Percentiles rank a stretch among this genome's conserved stretches.
phyloP scores from a whole-genome alignment of 2,329 filamentous ascomycete species.

The Berkeleyomyces basicola region DNA sequence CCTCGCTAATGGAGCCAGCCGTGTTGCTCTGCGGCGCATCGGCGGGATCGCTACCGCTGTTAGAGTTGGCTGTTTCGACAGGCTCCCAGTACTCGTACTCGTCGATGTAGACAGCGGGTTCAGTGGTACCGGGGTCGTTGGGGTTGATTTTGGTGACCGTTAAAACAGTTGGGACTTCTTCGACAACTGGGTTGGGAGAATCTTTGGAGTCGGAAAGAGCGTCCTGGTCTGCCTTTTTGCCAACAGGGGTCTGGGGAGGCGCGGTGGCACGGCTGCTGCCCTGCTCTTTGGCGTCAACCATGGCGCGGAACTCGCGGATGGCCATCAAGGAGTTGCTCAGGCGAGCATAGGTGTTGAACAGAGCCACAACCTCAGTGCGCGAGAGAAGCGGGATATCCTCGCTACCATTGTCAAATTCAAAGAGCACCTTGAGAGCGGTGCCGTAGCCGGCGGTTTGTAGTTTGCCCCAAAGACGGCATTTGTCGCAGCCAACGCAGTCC shows the following conservation, averaged over 20 bases:
- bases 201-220: neutral
- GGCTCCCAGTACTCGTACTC: slow-evolving; percentile 8
- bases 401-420: slow-evolving; percentile 65
- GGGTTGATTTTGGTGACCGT: neutral
- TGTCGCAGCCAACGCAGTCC: slow-evolving; percentile 98
- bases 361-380: slow-evolving; percentile 79
- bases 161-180: neutral
- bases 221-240: neutral
- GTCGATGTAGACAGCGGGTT: slow-evolving; percentile 1
- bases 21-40: slow-evolving; percentile 16
- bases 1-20: neutral
- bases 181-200: neutral
- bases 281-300: slow-evolving; percentile 27
- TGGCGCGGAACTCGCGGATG: slow-evolving; percentile 51
- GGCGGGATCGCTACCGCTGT: slow-evolving; percentile 15
- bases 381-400: slow-evolving; percentile 55
- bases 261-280: slow-evolving; percentile 14
- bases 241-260: neutral
- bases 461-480: slow-evolving; percentile 96
- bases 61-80: slow-evolving; percentile 4
- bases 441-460: slow-evolving; percentile 90
- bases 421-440: slow-evolving; percentile 85
- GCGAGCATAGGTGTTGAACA: slow-evolving; percentile 86
- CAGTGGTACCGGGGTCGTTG: neutral
- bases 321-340: slow-evolving; percentile 67